phyloP scores from a whole-genome alignment of 805 yeast genomes.

The Lipomyces kockii region DNA sequence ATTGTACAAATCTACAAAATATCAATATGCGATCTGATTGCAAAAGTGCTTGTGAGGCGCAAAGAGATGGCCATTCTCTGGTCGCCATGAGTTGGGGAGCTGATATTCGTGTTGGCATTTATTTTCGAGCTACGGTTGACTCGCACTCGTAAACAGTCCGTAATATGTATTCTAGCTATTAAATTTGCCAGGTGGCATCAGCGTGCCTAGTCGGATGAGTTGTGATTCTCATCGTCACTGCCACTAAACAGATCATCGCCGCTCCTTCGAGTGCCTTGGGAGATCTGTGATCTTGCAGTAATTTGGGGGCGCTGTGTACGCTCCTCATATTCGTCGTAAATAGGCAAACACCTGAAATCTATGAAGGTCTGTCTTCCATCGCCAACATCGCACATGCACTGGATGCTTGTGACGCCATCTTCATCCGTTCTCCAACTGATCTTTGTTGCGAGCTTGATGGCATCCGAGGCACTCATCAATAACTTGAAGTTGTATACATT shows the following conservation, averaged over 20 bases:
- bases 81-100: not conserved
- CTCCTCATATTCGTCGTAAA: conserved; percentile 19
- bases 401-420: conserved; percentile 37
- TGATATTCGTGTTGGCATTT: not conserved
- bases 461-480: conserved; percentile 32
- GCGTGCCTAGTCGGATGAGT: not conserved
- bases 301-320: not conserved
- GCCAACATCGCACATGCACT: conserved; percentile 38
- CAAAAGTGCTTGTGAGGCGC: not conserved
- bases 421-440: conserved; percentile 33
- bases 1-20: not conserved
- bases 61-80: not conserved
- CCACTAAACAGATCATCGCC: not conserved
- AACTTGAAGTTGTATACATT: conserved; percentile 15
- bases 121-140: no score
- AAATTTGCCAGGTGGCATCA: not conserved
- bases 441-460: conserved; percentile 35
- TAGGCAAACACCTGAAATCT: conserved; percentile 37
- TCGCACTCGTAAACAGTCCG: no score
- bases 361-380: conserved; percentile 36
- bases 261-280: not conserved
- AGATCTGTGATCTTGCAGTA: not conserved
- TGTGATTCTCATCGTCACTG: not conserved
- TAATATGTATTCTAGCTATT: not conserved
- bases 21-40: not conserved